These are phyloP conservation scores for Neodidymelliopsis sp. DNA, from an alignment of 2,329 filamentous ascomycete species.

Conservation along the genomic window DNA sequence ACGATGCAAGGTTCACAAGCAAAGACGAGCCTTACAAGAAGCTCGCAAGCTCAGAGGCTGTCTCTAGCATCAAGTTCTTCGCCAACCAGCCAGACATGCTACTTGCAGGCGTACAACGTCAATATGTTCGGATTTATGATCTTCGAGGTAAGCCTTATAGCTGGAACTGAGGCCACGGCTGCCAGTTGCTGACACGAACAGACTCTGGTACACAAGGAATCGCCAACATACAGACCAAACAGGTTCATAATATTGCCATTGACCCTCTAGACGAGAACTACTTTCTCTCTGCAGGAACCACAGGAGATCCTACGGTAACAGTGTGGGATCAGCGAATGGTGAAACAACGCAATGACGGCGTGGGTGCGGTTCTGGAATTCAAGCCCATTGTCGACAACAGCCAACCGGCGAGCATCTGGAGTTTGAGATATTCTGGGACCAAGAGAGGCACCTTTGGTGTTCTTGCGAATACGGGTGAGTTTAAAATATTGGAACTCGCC, in stretches of 20 bases:
- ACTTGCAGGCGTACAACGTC: conserved; percentile 76
- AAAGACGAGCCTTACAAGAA: conserved; percentile 61
- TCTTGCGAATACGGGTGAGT: conserved; percentile 65
- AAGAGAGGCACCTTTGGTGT: conserved; percentile 66
- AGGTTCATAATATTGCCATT: conserved; percentile 74
- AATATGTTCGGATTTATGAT: conserved; percentile 79
- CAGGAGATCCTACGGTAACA: conserved; percentile 76
- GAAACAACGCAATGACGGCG: conserved; percentile 51
- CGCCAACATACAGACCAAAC: conserved; percentile 61
- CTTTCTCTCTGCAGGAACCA: conserved; percentile 77
- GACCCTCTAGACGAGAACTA: conserved; percentile 84
- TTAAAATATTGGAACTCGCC: conserved; percentile 64
- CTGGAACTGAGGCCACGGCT: not conserved
- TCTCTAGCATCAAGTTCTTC: conserved; percentile 84
- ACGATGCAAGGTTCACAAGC: conserved; percentile 60
- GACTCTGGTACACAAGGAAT: conserved; percentile 54
- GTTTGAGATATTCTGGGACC: conserved; percentile 66
- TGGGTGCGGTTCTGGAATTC: conserved; percentile 64
- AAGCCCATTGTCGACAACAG: conserved; percentile 60
- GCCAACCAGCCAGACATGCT: conserved; percentile 77
- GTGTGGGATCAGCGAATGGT: conserved; percentile 76
- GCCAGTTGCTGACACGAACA: conserved; percentile 27
- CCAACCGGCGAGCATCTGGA: conserved; percentile 65
- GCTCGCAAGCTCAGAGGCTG: conserved; percentile 71
- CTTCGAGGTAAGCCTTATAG: conserved; percentile 67